These are phyloP conservation scores for Metschnikowia borealis DNA, from an alignment of 805 yeast genomes.

Conservation along the genomic window DNA sequence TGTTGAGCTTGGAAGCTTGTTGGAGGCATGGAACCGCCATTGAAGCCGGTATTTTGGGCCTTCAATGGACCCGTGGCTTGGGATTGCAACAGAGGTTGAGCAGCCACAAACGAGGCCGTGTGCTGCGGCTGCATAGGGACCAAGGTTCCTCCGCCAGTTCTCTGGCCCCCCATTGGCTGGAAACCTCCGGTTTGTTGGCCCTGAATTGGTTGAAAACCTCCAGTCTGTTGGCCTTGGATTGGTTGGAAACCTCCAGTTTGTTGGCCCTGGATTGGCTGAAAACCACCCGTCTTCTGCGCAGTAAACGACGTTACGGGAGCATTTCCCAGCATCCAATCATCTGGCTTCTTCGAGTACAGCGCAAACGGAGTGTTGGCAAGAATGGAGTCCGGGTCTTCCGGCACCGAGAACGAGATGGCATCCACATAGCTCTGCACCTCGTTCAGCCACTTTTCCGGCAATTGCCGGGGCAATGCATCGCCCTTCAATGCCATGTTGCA, in stretches of 20 bases:
- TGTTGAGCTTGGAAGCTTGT: conserved; percentile 15
- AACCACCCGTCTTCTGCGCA: conserved; percentile 36
- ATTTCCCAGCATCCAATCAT: conserved; percentile 18
- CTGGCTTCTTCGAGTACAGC: conserved; percentile 18
- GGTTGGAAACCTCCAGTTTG: conserved; percentile 17
- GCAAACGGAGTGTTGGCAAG: conserved; percentile 46
- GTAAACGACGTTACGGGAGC: conserved; percentile 27
- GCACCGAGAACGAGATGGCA: conserved; percentile 75
- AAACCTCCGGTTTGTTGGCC: background rate
- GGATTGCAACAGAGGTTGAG: conserved; percentile 16
- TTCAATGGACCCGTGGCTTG: conserved; percentile 37
- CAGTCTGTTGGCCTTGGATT: conserved; percentile 3
- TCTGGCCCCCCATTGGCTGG: conserved; percentile 23
- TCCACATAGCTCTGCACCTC: conserved; percentile 90
- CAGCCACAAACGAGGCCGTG: conserved; percentile 56
- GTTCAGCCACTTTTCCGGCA: conserved; percentile 70
- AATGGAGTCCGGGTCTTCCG: conserved; percentile 47
- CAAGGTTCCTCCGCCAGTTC: conserved; percentile 45
- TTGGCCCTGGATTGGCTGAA: conserved; percentile 13
- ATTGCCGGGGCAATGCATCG: conserved; percentile 64
- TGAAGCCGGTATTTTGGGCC: conserved; percentile 20
- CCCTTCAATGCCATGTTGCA: conserved; percentile 77
- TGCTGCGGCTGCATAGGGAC: conserved; percentile 58
- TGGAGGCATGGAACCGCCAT: conserved; percentile 11
- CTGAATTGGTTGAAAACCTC: background rate